A percentile compares a stretch with the other conserved stretches of the same genome.
Evolutionary conservation across 2,329 filamentous ascomycete genomes (phyloP).

Genomic region (Paracoccidioides brasiliensis): DNA sequence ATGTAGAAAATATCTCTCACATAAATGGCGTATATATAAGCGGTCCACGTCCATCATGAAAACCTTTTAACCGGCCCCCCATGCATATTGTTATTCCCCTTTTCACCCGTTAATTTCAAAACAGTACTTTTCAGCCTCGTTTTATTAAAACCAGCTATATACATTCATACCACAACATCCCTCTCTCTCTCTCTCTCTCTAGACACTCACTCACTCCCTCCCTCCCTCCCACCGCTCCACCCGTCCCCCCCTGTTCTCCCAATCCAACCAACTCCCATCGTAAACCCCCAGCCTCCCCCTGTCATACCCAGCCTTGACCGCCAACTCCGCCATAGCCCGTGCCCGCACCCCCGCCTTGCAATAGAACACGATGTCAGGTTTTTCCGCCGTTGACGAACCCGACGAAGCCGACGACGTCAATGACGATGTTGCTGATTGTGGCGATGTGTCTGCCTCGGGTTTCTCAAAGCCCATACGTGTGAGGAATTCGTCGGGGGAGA

Average conservation of each 20-base stretch:
- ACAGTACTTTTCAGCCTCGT: too few relatives aligned
- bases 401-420: neutral
- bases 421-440: neutral
- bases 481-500: conserved; percentile 65
- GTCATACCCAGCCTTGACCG: conserved; percentile 61
- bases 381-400: neutral
- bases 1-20: too few relatives aligned
- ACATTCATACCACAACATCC: neutral
- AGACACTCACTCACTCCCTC: conserved; percentile 10
- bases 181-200: neutral
- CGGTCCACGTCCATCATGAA: too few relatives aligned
- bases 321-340: conserved; percentile 61
- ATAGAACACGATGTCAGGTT: conserved; percentile 59
- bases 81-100: too few relatives aligned
- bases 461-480: conserved; percentile 68
- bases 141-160: too few relatives aligned
- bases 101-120: too few relatives aligned
- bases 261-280: conserved; percentile 53
- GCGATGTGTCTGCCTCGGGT: conserved; percentile 38
- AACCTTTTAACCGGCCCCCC: too few relatives aligned
- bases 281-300: conserved; percentile 45
- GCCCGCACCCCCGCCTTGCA: conserved; percentile 86
- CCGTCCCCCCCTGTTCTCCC: conserved; percentile 59
- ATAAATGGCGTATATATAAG: too few relatives aligned
- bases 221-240: conserved; percentile 35